Evolutionary conservation across 2,329 filamentous ascomycete species (phyloP).

Genomic region (Phialocephala sp.): DNA sequence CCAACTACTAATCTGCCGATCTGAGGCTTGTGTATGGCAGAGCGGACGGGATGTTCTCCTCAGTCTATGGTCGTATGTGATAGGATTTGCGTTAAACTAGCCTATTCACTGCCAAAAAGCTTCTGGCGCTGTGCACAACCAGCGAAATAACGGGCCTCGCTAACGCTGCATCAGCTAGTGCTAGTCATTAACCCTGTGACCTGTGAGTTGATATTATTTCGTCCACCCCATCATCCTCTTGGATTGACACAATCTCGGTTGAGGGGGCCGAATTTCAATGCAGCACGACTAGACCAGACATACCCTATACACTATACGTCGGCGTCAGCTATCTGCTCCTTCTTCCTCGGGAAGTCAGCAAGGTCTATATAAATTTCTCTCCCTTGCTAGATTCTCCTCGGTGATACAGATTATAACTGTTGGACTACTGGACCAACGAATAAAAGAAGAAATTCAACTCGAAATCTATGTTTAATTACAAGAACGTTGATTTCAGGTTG

Average conservation of each 20-base stretch:
- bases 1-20: no score
- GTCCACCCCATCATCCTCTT: background rate
- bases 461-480: background rate
- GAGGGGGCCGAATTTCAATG: conserved; percentile 7
- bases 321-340: background rate
- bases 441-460: conserved; percentile 2
- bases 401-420: background rate
- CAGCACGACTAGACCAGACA: background rate
- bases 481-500: background rate
- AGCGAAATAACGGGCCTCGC: no score
- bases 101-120: no score
- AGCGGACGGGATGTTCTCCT: background rate
- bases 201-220: no score
- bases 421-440: conserved; percentile 2
- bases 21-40: no score
- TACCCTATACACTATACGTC: conserved; percentile 5
- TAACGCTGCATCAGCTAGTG: no score
- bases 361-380: background rate
- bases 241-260: background rate
- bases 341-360: background rate
- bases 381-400: background rate
- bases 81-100: background rate
- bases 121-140: no score
- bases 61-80: background rate
- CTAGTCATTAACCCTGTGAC: no score